Conservation (phyloP, 768 basidiomycete genomes). For the Pulveroboletus sp. region DNA sequence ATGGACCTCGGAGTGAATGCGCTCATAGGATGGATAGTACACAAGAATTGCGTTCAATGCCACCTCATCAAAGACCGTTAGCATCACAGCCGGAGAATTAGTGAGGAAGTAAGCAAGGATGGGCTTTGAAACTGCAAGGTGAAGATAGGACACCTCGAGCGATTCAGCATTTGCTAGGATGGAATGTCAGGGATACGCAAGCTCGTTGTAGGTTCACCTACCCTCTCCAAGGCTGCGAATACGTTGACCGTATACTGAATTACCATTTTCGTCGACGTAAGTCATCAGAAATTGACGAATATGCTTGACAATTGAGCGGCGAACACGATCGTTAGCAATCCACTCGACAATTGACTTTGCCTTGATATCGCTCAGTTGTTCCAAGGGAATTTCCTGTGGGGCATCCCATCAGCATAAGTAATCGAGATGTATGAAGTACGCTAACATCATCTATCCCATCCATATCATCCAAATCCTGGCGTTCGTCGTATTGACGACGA, state of each 20-base stretch:
- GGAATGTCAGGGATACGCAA: conserved; percentile 10
- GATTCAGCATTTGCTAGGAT: conserved; percentile 88
- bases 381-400: conserved; percentile 82
- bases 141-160: conserved; percentile 95
- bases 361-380: conserved; percentile 96
- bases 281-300: conserved; percentile 96
- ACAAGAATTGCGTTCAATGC: conserved; percentile 91
- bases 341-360: conserved; percentile 96
- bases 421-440: conserved; percentile 5
- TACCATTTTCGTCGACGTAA: conserved; percentile 86
- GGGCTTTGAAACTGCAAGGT: conserved; percentile 86
- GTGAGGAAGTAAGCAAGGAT: conserved; percentile 97
- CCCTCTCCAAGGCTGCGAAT: conserved; percentile 95
- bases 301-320: conserved; percentile 83
- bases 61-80: conserved; percentile 91
- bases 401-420: conserved; percentile 13
- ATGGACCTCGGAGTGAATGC: conserved; percentile 97
- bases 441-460: conserved; percentile 84
- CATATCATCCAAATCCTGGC: conserved; percentile 83
- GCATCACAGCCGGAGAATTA: conserved; percentile 90
- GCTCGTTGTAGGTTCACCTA: conserved; percentile 35
- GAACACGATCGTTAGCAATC: conserved; percentile 91
- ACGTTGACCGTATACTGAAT: conserved; percentile 90
- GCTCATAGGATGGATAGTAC: conserved; percentile 93
- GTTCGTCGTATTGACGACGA: conserved; percentile 91